Evolutionary conservation across 352 stramenopile species (phyloP).

Genomic region (Phytopythium cucurbitacearum): DNA sequence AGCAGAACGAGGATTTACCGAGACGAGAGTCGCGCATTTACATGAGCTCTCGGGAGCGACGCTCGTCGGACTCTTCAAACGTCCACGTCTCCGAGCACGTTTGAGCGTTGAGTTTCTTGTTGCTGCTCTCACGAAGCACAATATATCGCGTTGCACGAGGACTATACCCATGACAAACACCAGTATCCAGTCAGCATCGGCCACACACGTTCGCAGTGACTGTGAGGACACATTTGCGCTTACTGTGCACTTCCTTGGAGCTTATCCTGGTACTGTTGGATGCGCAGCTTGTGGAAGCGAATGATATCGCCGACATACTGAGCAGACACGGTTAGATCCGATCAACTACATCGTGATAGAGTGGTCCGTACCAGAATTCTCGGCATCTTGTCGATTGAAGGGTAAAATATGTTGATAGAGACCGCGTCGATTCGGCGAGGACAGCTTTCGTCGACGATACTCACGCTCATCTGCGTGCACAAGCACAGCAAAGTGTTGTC

Average conservation of each 20-base stretch:
- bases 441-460: conserved; percentile 60
- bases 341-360: background rate
- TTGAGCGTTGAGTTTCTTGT: conserved; percentile 32
- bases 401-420: conserved; percentile 65
- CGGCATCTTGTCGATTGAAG: conserved; percentile 52
- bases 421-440: conserved; percentile 47
- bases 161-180: conserved; percentile 10
- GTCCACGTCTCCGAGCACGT: conserved; percentile 56
- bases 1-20: conserved; percentile 4
- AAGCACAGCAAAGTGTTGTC: background rate
- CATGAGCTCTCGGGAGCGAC: conserved; percentile 36
- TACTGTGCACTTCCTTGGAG: conserved; percentile 58
- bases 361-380: conserved; percentile 40
- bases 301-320: conserved; percentile 75
- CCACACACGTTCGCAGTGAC: conserved; percentile 1
- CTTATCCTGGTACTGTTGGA: conserved; percentile 55
- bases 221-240: conserved; percentile 3
- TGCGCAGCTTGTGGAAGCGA: conserved; percentile 70
- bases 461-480: conserved; percentile 55
- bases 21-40: conserved; percentile 12
- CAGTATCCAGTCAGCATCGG: background rate
- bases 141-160: conserved; percentile 45
- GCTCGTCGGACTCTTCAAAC: conserved; percentile 49
- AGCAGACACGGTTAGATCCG: background rate
- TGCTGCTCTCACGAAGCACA: conserved; percentile 33